These are phyloP conservation scores for Poa pratensis DNA, from an alignment of 176 grass and related monocot species.

Conservation along the genomic window DNA sequence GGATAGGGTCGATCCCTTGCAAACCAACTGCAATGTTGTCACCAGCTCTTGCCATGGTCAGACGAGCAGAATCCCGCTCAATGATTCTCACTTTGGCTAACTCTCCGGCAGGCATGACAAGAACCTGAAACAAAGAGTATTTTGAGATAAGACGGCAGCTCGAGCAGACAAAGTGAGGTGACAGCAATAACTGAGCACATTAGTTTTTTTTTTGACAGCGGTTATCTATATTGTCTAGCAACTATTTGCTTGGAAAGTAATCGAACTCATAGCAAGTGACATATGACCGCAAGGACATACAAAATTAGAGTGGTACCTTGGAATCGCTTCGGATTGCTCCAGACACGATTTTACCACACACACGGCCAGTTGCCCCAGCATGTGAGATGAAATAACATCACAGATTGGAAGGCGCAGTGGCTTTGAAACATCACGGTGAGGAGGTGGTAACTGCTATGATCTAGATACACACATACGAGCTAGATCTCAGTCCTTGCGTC, in stretches of 20 bases:
- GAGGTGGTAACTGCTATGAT: conserved; percentile 52
- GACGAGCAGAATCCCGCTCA: conserved; percentile 59
- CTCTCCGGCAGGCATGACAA: conserved; percentile 76
- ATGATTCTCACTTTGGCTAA: conserved; percentile 57
- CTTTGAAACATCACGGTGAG: conserved; percentile 68
- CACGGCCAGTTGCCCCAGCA: conserved; percentile 67
- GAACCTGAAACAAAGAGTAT: conserved; percentile 15
- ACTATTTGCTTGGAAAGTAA: neutral
- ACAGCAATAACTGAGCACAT: neutral
- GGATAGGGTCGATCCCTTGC: conserved; percentile 62
- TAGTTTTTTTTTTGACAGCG: neutral
- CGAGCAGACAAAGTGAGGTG: neutral
- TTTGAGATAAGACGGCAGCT: neutral
- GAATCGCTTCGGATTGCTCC: conserved; percentile 78
- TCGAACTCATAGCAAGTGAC: neutral
- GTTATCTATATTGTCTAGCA: too few relatives aligned
- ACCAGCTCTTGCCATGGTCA: conserved; percentile 66
- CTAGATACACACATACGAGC: too few relatives aligned
- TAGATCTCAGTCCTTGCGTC: too few relatives aligned
- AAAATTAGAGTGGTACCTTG: conserved; percentile 63
- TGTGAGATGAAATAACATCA: conserved; percentile 76
- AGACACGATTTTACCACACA: conserved; percentile 79
- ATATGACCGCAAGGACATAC: neutral
- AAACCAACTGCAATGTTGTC: conserved; percentile 70
- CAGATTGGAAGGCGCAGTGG: conserved; percentile 78